phyloP scores from a whole-genome alignment of 352 stramenopile species.

The Pythium scleroteichum region DNA sequence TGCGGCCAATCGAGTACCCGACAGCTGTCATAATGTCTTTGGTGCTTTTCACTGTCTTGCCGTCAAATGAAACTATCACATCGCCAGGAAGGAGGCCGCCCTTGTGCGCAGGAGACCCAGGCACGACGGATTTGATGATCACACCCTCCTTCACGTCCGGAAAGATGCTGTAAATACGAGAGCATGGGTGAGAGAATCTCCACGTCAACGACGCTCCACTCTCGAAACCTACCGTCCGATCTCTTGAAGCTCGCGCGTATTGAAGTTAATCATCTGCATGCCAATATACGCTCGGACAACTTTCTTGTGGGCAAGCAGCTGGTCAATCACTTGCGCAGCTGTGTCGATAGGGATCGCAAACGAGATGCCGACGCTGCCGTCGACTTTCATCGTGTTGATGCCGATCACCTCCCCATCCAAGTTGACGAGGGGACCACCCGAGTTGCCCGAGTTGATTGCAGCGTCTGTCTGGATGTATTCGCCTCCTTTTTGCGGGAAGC shows the following conservation, averaged over 20 bases:
- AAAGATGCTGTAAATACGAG: conserved; percentile 38
- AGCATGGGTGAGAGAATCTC: neutral
- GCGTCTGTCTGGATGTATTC: conserved; percentile 95
- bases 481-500: conserved; percentile 71
- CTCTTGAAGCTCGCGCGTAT: conserved; percentile 62
- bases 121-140: conserved; percentile 79
- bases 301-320: conserved; percentile 86
- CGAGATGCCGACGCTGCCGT: conserved; percentile 86
- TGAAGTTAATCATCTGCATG: conserved; percentile 91
- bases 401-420: conserved; percentile 92
- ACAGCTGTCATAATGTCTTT: conserved; percentile 75
- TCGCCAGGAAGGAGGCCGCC: conserved; percentile 71
- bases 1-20: conserved; percentile 70
- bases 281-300: conserved; percentile 91
- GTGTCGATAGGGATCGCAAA: conserved; percentile 94
- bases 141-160: conserved; percentile 78
- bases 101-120: conserved; percentile 78
- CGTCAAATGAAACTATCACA: conserved; percentile 78
- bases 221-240: conserved; percentile 43
- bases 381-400: conserved; percentile 95
- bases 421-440: conserved; percentile 92
- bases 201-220: no score
- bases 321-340: conserved; percentile 85
- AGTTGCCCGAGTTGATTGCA: conserved; percentile 93
- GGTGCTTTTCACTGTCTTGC: conserved; percentile 64